phyloP scores from a whole-genome alignment of 2,329 filamentous ascomycete genomes.

The Lasiodiplodia gonubiensis region DNA sequence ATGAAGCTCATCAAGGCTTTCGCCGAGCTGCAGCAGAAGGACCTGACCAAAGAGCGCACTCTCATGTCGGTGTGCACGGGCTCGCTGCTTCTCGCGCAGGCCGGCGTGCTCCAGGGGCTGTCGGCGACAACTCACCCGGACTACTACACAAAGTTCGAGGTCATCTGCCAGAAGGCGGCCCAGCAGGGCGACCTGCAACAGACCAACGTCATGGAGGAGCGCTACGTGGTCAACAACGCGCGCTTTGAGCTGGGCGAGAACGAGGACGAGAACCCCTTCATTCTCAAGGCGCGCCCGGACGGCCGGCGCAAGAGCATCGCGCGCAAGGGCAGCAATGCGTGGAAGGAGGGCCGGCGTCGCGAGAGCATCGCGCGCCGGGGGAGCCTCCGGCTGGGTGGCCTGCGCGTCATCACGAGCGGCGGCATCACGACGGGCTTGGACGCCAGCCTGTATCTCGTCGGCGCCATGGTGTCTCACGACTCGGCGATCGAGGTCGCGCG shows the following conservation, averaged over 20 bases:
- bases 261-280: conserved; percentile 82
- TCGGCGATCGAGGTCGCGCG: conserved; percentile 76
- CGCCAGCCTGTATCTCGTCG: conserved; percentile 83
- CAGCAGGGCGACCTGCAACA: conserved; percentile 74
- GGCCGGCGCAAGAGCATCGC: conserved; percentile 53
- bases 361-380: conserved; percentile 82
- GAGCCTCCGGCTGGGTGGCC: conserved; percentile 71
- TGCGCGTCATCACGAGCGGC: conserved; percentile 79
- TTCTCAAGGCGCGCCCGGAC: conserved; percentile 72
- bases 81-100: conserved; percentile 75
- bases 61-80: conserved; percentile 81
- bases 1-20: conserved; percentile 76
- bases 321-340: conserved; percentile 82
- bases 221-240: conserved; percentile 90
- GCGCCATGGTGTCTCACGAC: conserved; percentile 78
- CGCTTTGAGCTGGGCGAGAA: conserved; percentile 81
- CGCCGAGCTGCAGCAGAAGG: conserved; percentile 78
- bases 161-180: conserved; percentile 75
- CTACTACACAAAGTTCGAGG: conserved; percentile 80
- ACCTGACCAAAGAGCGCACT: conserved; percentile 79
- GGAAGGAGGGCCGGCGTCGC: conserved; percentile 74
- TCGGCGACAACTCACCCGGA: conserved; percentile 84
- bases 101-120: conserved; percentile 78
- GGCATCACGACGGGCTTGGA: conserved; percentile 82
- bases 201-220: conserved; percentile 81